These are phyloP conservation scores for Pleurotus salmoneostramineus DNA, from an alignment of 768 basidiomycete species.

Conservation along the genomic window DNA sequence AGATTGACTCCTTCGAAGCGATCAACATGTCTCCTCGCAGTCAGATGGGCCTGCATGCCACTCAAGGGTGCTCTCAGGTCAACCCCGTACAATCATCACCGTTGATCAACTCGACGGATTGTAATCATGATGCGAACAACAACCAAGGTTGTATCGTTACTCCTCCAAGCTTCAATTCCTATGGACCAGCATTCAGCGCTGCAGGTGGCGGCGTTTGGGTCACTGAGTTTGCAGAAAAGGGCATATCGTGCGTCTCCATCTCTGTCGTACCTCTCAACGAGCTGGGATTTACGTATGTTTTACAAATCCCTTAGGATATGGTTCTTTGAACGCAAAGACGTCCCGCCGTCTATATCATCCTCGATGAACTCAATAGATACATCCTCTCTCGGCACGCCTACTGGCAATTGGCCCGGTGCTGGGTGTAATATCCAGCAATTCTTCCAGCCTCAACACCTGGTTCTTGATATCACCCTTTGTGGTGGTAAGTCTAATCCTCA, in stretches of 20 bases:
- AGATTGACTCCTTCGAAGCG: constrained; percentile 82
- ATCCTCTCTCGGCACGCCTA: constrained; percentile 57
- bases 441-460: constrained; percentile 62
- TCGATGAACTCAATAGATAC: constrained; percentile 52
- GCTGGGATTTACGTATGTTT: not conserved
- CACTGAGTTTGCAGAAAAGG: constrained; percentile 65
- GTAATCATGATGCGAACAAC: constrained; percentile 44
- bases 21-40: constrained; percentile 57
- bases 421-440: constrained; percentile 50
- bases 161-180: constrained; percentile 50
- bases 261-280: not conserved
- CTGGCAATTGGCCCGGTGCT: constrained; percentile 61
- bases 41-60: constrained; percentile 54
- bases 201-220: constrained; percentile 72
- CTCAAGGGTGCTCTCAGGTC: constrained; percentile 39
- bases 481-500: constrained; percentile 34
- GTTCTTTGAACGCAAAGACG: constrained; percentile 54
- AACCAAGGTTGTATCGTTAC: constrained; percentile 66
- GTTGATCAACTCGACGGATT: constrained; percentile 54
- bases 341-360: constrained; percentile 44
- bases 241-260: constrained; percentile 50
- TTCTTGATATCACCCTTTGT: constrained; percentile 74
- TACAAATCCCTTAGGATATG: constrained; percentile 38
- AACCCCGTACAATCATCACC: constrained; percentile 45
- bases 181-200: constrained; percentile 61